These are phyloP conservation scores for Botryosphaeria dothidea DNA, from an alignment of 2,329 filamentous ascomycete species.

Conservation along the genomic window DNA sequence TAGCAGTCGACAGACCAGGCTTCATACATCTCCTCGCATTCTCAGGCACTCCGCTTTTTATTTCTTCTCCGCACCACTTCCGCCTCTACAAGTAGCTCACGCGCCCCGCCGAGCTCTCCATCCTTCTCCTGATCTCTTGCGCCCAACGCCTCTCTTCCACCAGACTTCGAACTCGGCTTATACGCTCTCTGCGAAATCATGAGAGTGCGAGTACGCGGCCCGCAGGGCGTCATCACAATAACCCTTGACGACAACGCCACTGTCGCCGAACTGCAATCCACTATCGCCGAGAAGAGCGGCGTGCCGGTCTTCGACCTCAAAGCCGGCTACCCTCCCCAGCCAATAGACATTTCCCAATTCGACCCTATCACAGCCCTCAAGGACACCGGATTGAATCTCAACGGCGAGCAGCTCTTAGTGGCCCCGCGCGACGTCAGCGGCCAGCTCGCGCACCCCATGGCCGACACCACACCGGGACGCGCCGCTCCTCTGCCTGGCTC, in stretches of 20 bases:
- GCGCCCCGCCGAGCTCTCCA: not conserved
- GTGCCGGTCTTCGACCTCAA: conserved; percentile 73
- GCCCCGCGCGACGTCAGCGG: conserved; percentile 45
- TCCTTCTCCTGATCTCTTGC: not conserved
- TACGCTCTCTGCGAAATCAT: conserved; percentile 49
- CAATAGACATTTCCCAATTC: conserved; percentile 61
- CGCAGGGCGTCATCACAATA: conserved; percentile 70
- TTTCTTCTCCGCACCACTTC: not conserved
- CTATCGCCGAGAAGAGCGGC: conserved; percentile 65
- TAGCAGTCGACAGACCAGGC: no score
- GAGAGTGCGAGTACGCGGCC: conserved; percentile 74
- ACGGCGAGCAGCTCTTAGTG: conserved; percentile 71
- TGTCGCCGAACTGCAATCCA: conserved; percentile 60
- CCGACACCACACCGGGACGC: conserved; percentile 24
- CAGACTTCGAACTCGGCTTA: not conserved
- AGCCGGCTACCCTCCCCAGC: conserved; percentile 78
- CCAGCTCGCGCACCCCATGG: conserved; percentile 26
- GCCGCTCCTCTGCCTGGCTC: conserved; percentile 27
- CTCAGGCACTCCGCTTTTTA: no score
- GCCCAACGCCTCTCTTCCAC: not conserved
- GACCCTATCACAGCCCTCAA: conserved; percentile 52
- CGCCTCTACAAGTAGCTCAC: not conserved
- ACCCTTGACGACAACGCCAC: conserved; percentile 69
- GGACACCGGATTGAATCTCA: conserved; percentile 61
- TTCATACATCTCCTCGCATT: no score